Base-by-base conservation (phyloP, 441 rosid genomes). In the Jatropha multifida region DNA sequence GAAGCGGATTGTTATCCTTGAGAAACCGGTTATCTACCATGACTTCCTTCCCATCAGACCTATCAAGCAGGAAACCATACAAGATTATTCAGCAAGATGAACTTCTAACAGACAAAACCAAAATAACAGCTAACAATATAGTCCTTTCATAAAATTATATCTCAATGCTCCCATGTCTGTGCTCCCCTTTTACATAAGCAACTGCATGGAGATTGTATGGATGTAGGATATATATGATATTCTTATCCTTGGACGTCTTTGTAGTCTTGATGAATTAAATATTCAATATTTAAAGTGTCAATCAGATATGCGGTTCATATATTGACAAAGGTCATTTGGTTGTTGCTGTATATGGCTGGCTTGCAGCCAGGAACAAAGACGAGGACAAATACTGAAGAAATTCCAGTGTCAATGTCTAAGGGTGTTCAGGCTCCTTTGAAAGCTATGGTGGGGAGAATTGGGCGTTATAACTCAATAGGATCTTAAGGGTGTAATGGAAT, bases 21-120 rank as follows among this genome's bases (percentile, higher is more conserved):
- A 96, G 96, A 87, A 84, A 90, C 78, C 75, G 81, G 87, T 94
- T 96, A 82, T 94, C 93, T 74, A 96, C 98, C 74, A 86, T 72
- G 58, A 91, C 97, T 85, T 94, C 95, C 81, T 84, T 83, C 73
- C 97, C 98, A 85, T 96, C 96, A 61, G 98, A 87, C 85, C 98
- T 96, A 79, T 77, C 55, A 78, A 65, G 44, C 26, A 64, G 32
- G 71, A 67, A 74, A 74, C 8, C 44, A 65, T 14, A 2, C 15
- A 32, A 70, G 59, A 60, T 5, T 0, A n/a, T 62, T 44, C 65
- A 32, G 32, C 40, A 0, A 20, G 54, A 60, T 7, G 27, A 74
- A 23, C 40, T 26, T 46, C 37, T 1, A 54, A 10, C 59, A 49
- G 41, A 20, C 1, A 7, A 7, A 20, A 7, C 27, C 15, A 65